Evolutionary conservation across 2,329 filamentous ascomycete species (phyloP).

Genomic region (Aspergillus awamori): DNA sequence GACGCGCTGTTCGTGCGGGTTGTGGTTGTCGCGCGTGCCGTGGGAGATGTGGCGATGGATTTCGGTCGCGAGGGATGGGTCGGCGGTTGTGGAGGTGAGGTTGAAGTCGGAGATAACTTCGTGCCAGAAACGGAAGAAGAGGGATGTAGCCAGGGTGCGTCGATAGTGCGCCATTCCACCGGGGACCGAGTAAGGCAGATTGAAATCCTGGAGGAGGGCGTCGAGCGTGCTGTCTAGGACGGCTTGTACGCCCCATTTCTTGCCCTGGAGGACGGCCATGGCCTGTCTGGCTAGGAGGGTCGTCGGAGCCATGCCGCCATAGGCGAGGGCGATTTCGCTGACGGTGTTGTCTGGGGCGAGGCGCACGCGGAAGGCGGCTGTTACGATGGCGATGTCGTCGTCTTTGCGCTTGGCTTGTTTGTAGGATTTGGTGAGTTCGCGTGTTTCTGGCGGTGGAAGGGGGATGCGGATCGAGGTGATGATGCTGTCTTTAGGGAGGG

Average conservation of each 20-base stretch:
- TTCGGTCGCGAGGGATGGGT: constrained; percentile 66
- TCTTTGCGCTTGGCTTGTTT: constrained; percentile 91
- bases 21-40: constrained; percentile 71
- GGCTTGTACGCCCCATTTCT: constrained; percentile 70
- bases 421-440: constrained; percentile 79
- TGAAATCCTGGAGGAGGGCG: constrained; percentile 75
- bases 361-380: constrained; percentile 71
- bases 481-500: constrained; percentile 71
- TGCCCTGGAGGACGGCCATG: constrained; percentile 68
- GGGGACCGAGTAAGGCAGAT: constrained; percentile 79
- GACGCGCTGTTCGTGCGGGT: constrained; percentile 69
- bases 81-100: constrained; percentile 59
- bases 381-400: constrained; percentile 91
- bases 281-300: constrained; percentile 76
- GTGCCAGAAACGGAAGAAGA: constrained; percentile 94
- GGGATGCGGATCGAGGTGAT: constrained; percentile 79
- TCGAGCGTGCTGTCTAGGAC: constrained; percentile 81
- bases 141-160: constrained; percentile 77
- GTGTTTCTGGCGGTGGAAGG: constrained; percentile 62
- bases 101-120: constrained; percentile 69
- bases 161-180: constrained; percentile 90
- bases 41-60: constrained; percentile 77
- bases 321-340: constrained; percentile 71
- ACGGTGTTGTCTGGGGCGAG: constrained; percentile 67
- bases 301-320: constrained; percentile 84